Evolutionary conservation across 2,329 filamentous ascomycete species (phyloP).

Genomic region (Colletotrichum sp.): DNA sequence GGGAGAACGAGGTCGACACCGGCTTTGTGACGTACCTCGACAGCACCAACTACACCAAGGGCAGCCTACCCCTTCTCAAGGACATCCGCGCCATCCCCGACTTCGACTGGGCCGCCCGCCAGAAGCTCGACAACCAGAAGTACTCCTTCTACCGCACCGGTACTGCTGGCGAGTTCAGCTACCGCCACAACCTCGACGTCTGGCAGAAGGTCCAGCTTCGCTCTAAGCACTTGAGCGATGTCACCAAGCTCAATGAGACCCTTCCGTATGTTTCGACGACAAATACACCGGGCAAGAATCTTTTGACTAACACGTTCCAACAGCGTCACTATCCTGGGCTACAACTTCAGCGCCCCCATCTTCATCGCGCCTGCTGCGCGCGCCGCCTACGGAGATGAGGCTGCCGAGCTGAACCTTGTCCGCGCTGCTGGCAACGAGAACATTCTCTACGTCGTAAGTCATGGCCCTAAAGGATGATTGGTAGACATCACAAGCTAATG

Average conservation of each 20-base stretch:
- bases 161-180: slow-evolving; percentile 53
- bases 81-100: slow-evolving; percentile 51
- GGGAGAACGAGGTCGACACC: slow-evolving; percentile 40
- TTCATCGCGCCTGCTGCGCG: slow-evolving; percentile 54
- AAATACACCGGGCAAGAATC: neutral
- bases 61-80: slow-evolving; percentile 40
- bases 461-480: fast-evolving
- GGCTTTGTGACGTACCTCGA: slow-evolving; percentile 33
- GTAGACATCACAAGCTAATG: neutral
- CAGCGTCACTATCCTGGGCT: slow-evolving; percentile 48
- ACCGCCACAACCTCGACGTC: slow-evolving; percentile 57
- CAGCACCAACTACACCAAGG: slow-evolving; percentile 34
- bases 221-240: slow-evolving; percentile 44
- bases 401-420: slow-evolving; percentile 53
- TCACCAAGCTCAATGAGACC: slow-evolving; percentile 38
- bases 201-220: slow-evolving; percentile 50
- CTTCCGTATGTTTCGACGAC: slow-evolving; percentile 26
- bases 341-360: slow-evolving; percentile 53
- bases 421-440: slow-evolving; percentile 48
- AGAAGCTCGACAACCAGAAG: slow-evolving; percentile 42
- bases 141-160: slow-evolving; percentile 57
- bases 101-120: slow-evolving; percentile 54
- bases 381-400: slow-evolving; percentile 46
- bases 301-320: neutral
- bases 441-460: slow-evolving; percentile 48